Conservation (phyloP, 176 grass and related monocot species). For the Pharus latifolius region DNA sequence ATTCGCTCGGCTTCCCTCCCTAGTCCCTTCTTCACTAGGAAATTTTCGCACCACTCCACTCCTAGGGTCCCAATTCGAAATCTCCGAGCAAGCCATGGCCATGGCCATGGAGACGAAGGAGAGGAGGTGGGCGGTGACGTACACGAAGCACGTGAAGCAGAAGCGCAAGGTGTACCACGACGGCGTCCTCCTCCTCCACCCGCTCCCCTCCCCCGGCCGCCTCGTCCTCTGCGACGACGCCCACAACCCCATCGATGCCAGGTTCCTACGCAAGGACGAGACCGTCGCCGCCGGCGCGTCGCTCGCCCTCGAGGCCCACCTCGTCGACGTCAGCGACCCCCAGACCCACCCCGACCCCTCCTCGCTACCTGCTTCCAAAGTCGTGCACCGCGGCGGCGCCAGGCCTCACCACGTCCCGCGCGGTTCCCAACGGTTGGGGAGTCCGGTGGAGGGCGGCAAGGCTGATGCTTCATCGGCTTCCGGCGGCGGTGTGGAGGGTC, state of each 20-base stretch:
- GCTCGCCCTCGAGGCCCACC: constrained; percentile 53
- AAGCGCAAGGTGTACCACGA: constrained; percentile 86
- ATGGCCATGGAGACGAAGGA: constrained; percentile 29
- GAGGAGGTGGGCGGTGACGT: constrained; percentile 50
- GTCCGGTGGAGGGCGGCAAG: no score
- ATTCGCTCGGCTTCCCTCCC: neutral
- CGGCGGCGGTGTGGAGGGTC: neutral
- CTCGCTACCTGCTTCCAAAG: neutral
- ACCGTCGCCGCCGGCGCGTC: constrained; percentile 23
- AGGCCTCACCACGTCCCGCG: no score
- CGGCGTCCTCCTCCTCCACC: constrained; percentile 36
- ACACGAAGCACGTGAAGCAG: constrained; percentile 79
- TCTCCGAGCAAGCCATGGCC: no score
- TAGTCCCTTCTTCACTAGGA: no score
- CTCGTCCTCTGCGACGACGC: constrained; percentile 56
- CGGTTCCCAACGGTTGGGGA: no score
- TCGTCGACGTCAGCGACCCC: constrained; percentile 60
- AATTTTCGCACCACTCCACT: no score
- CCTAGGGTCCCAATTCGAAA: neutral
- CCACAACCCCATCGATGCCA: constrained; percentile 53
- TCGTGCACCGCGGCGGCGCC: neutral
- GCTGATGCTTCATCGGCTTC: neutral
- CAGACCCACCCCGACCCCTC: neutral
- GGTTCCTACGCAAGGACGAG: constrained; percentile 38
- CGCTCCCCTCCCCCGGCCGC: constrained; percentile 24